Evolutionary conservation across 352 stramenopile genomes (phyloP), one percentile per base, ranked within the genome.

Genomic region (Saprolegnia parasitica): DNA sequence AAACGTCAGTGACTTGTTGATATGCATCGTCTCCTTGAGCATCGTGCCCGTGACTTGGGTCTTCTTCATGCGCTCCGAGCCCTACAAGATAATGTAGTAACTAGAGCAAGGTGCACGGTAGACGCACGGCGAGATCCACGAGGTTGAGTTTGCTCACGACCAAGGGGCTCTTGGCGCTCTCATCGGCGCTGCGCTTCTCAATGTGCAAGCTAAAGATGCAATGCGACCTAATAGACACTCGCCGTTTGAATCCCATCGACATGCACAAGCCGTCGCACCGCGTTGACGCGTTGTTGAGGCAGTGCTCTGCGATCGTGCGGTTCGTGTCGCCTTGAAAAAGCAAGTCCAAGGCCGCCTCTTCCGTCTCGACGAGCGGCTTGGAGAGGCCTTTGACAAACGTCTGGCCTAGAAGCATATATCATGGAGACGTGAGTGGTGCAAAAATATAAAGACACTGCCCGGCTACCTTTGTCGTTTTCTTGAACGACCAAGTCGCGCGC

Each of bases 1-100:
- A 65, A 97, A 98, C 57, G 91, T 97, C 35, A 99, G 80, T 29
- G 86, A 97, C 78, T 97, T 93, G 76, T 99, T 99, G 73, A 99
- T 98, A 78, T 98, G 98, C 83, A 95, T 98, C 39, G 87, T 96
- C 74, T 99, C 96, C 72, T 98, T 96, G 78, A 98, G 96, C 72
- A 98, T 96, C 1, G 90, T 93, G 29, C 83, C 82, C 47, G 84
- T 58, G 23, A 71, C 18, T 47, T 35, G 54, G 15, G 60, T 68
- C 32, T 62, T 50, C 32, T 72, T 72, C 58, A 66, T 71, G 35
- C 71, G 71, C 52, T 70, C 63, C 42, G 63, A 70, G 13, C 63
- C 63, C 63, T 70, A 47, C 62, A 1, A 23, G 42, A 50, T 16
- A 9, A 39, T n/a, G n/a, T n/a, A n/a, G n/a, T n/a, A n/a, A n/a